Evolutionary conservation across 768 basidiomycete species (phyloP).

Genomic region (Amanita jacksonii): DNA sequence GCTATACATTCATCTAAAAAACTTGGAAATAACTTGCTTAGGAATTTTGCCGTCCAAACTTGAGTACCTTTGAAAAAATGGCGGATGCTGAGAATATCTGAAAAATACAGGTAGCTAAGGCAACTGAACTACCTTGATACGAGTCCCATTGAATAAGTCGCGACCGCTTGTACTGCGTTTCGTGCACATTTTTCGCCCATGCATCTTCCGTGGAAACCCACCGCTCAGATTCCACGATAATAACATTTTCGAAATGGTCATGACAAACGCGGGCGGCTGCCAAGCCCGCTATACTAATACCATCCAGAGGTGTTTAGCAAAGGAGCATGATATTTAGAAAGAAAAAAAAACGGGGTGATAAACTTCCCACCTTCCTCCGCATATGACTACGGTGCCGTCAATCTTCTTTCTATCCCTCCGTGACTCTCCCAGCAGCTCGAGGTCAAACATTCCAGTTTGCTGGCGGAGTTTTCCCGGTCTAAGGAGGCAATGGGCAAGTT

Average conservation of each 20-base stretch:
- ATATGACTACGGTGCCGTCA: neutral
- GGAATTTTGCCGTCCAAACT: neutral
- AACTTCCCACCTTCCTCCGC: neutral
- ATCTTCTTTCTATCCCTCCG: neutral
- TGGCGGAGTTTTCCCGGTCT: neutral
- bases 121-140: neutral
- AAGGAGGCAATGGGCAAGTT: neutral
- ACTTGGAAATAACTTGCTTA: neutral
- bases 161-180: neutral
- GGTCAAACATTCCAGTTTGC: neutral
- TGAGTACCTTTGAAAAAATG: neutral
- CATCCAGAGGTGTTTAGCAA: neutral
- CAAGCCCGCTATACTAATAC: neutral
- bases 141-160: slow-evolving; percentile 1
- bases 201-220: slow-evolving; percentile 1
- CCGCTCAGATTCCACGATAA: neutral
- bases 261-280: slow-evolving; percentile 1
- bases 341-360: no score
- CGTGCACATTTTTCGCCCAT: neutral
- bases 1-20: neutral
- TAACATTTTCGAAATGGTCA: neutral
- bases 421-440: neutral
- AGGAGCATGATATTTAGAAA: no score
- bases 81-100: neutral
- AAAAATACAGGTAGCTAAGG: neutral